Evolutionary conservation across 2,329 filamentous ascomycete species (phyloP).

Genomic region (Alternaria consortialis): DNA sequence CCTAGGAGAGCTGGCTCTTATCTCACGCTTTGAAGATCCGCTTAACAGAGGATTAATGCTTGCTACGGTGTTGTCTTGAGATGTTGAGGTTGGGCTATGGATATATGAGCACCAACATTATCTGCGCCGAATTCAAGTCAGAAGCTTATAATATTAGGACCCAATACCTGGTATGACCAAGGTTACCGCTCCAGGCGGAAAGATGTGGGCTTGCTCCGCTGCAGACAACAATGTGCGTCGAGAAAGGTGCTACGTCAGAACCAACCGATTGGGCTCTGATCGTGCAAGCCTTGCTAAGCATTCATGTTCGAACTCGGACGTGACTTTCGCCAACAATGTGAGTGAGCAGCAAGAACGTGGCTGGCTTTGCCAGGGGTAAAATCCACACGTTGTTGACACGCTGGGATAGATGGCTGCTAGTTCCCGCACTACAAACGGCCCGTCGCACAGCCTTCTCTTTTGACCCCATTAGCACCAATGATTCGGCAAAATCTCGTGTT

Average conservation of each 20-base stretch:
- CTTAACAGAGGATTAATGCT: neutral
- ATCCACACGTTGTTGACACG: neutral
- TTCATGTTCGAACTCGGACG: neutral
- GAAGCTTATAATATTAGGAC: neutral
- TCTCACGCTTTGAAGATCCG: neutral
- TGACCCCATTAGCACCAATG: neutral
- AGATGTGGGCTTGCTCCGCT: neutral
- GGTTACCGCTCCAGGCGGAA: neutral
- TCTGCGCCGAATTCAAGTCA: neutral
- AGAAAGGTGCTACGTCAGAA: neutral
- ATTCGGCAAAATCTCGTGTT: neutral
- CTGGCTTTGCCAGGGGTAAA: neutral
- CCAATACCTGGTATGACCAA: too few relatives aligned
- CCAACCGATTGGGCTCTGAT: neutral
- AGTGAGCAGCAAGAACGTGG: neutral
- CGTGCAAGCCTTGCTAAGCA: neutral
- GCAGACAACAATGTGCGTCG: neutral
- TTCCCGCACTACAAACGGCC: neutral
- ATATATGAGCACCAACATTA: neutral
- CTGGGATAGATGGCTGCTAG: neutral
- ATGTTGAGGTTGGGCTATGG: neutral
- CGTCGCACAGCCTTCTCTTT: neutral
- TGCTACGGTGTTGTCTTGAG: neutral
- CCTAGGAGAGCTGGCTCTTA: neutral
- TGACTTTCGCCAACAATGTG: neutral